These are phyloP conservation scores for Fistulinella prunicolor DNA, from an alignment of 768 basidiomycete species.

Conservation along the genomic window DNA sequence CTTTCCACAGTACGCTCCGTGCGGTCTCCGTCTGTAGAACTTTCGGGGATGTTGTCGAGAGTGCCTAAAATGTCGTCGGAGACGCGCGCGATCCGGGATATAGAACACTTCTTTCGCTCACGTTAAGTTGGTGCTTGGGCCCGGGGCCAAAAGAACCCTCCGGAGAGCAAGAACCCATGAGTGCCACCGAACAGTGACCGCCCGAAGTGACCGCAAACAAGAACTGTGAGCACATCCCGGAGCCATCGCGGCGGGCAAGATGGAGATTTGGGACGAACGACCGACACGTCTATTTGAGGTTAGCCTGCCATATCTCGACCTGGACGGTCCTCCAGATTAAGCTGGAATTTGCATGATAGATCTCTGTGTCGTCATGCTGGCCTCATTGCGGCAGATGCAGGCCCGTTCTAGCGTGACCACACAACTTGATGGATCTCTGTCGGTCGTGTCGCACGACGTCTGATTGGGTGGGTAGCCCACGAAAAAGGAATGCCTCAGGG, in stretches of 20 bases:
- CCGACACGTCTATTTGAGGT: slow-evolving; percentile 5
- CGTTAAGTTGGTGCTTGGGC: slow-evolving; percentile 6
- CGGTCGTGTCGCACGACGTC: background rate
- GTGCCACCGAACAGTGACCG: slow-evolving; percentile 17
- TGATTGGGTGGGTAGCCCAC: slow-evolving; percentile 1
- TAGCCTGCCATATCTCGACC: background rate
- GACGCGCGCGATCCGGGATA: slow-evolving; percentile 5
- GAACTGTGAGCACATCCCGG: slow-evolving; percentile 16
- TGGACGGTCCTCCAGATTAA: slow-evolving; percentile 11
- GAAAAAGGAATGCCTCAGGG: slow-evolving; percentile 16
- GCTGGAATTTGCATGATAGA: slow-evolving; percentile 16
- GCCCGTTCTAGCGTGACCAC: background rate
- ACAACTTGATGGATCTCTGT: background rate
- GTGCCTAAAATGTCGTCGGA: slow-evolving; percentile 3
- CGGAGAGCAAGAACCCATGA: slow-evolving; percentile 10
- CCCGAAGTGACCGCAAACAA: slow-evolving; percentile 20
- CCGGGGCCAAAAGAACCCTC: slow-evolving; percentile 2
- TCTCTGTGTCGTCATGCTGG: slow-evolving; percentile 3
- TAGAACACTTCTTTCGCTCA: slow-evolving; percentile 4
- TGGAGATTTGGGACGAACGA: slow-evolving; percentile 17
- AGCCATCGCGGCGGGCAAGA: slow-evolving; percentile 26
- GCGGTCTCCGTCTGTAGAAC: slow-evolving; percentile 7
- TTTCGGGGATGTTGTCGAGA: slow-evolving; percentile 14
- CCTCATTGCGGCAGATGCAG: background rate
- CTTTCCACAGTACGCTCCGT: slow-evolving; percentile 1